Conservation (phyloP, 192 early-diverging fungal genomes). For the Linnemannia elongata region DNA sequence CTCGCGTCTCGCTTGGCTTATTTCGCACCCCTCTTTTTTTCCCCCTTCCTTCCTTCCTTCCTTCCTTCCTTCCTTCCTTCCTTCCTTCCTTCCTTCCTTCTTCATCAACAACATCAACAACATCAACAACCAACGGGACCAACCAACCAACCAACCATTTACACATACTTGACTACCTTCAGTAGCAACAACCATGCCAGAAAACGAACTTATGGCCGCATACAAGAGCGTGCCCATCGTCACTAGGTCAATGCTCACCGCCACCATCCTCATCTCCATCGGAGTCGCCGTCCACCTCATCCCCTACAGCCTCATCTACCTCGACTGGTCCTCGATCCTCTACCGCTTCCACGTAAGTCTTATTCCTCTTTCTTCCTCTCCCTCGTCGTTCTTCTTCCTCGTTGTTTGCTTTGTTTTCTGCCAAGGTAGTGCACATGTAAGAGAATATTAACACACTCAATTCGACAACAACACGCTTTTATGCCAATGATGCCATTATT, state of each 20-base stretch:
- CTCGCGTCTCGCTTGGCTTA: background rate
- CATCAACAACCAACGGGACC: background rate
- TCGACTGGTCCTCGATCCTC: conserved; percentile 67
- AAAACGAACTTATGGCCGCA: conserved; percentile 67
- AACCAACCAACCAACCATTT: background rate
- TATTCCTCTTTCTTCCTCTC: conserved; percentile 4
- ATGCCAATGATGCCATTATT: background rate
- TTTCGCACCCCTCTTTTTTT: background rate
- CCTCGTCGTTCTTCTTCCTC: too few relatives aligned
- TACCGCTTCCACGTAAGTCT: conserved; percentile 70
- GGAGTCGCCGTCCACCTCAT: conserved; percentile 57
- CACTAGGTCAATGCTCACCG: conserved; percentile 68
- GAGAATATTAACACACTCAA: too few relatives aligned
- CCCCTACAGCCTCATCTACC: conserved; percentile 53
- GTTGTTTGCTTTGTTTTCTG: too few relatives aligned
- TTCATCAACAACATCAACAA: background rate
- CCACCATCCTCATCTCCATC: conserved; percentile 63
- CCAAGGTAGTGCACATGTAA: too few relatives aligned
- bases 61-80: background rate
- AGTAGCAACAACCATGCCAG: conserved; percentile 32
- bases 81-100: background rate
- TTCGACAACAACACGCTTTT: too few relatives aligned
- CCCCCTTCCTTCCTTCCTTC: background rate
- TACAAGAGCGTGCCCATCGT: conserved; percentile 70
- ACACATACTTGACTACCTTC: background rate